Evolutionary conservation across 2,329 filamentous ascomycete genomes (phyloP).

Genomic region (Colletotrichum incanum): DNA sequence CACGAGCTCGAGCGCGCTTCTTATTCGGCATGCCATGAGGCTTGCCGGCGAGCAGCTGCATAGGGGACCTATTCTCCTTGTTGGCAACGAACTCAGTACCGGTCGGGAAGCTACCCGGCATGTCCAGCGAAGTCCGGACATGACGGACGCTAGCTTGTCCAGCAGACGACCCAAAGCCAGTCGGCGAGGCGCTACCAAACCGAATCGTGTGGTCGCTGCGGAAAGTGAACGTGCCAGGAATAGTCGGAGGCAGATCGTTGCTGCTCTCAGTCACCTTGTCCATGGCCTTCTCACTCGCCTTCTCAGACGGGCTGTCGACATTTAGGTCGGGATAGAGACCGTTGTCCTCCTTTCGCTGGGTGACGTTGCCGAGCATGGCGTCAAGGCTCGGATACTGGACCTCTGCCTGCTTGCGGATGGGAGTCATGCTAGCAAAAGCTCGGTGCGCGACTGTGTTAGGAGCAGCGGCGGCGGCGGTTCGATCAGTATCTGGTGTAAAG

Average conservation of each 20-base stretch:
- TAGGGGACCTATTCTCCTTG: slow-evolving; percentile 70
- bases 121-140: slow-evolving; percentile 67
- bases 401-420: slow-evolving; percentile 51
- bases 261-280: slow-evolving; percentile 45
- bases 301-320: slow-evolving; percentile 44
- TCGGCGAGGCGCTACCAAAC: slow-evolving; percentile 64
- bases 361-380: slow-evolving; percentile 46
- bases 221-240: slow-evolving; percentile 75
- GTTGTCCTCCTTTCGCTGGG: slow-evolving; percentile 51
- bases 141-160: slow-evolving; percentile 75
- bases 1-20: slow-evolving; percentile 73
- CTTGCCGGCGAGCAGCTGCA: slow-evolving; percentile 59
- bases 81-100: slow-evolving; percentile 55
- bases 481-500: slow-evolving; percentile 81
- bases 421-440: slow-evolving; percentile 68
- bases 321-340: slow-evolving; percentile 69
- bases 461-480: slow-evolving; percentile 54
- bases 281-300: slow-evolving; percentile 42
- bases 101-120: slow-evolving; percentile 71
- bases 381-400: slow-evolving; percentile 54
- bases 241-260: slow-evolving; percentile 55
- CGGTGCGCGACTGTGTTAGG: slow-evolving; percentile 54
- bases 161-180: slow-evolving; percentile 70
- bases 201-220: slow-evolving; percentile 76
- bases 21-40: slow-evolving; percentile 77